Percentiles rank a stretch among this genome's conserved stretches.
phyloP scores from a whole-genome alignment of 1,139 yeast genomes.

The Geotrichum klebahnii region DNA sequence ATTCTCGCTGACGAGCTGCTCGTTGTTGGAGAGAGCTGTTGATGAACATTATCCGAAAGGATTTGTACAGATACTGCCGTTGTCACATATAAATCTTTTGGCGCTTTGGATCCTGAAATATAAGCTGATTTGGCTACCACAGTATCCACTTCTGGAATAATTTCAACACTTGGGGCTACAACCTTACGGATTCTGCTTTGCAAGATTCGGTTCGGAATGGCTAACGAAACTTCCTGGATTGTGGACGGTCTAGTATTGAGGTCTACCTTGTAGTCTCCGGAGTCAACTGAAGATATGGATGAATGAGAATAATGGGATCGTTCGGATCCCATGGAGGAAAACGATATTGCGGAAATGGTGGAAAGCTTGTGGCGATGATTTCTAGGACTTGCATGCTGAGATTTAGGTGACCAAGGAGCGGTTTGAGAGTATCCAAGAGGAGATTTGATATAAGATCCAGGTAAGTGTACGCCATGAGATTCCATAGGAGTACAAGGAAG shows the following conservation, averaged over 20 bases:
- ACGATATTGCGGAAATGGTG: constrained; percentile 9
- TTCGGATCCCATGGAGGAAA: constrained; percentile 15
- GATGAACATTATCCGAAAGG: constrained; percentile 14
- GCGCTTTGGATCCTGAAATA: background rate
- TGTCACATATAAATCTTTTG: constrained; percentile 19
- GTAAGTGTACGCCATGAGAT: too few relatives aligned
- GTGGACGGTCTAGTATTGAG: background rate
- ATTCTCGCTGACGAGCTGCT: background rate
- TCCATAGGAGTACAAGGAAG: constrained; percentile 11
- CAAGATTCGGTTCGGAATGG: constrained; percentile 20
- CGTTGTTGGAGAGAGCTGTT: constrained; percentile 19
- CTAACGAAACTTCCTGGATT: constrained; percentile 16
- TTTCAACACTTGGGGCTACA: constrained; percentile 22
- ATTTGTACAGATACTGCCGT: constrained; percentile 20
- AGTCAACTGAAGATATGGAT: constrained; percentile 12
- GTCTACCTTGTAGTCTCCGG: background rate
- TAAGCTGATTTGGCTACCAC: constrained; percentile 11
- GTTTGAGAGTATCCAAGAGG: background rate
- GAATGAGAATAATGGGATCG: constrained; percentile 7
- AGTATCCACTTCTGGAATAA: constrained; percentile 26
- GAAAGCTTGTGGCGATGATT: constrained; percentile 9
- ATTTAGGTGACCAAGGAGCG: background rate
- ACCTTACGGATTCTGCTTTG: constrained; percentile 17
- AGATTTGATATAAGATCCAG: too few relatives aligned
- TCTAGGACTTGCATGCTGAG: too few relatives aligned